These are phyloP conservation scores for Beauveria caledonica DNA, from an alignment of 2,329 filamentous ascomycete genomes.

Conservation along the genomic window DNA sequence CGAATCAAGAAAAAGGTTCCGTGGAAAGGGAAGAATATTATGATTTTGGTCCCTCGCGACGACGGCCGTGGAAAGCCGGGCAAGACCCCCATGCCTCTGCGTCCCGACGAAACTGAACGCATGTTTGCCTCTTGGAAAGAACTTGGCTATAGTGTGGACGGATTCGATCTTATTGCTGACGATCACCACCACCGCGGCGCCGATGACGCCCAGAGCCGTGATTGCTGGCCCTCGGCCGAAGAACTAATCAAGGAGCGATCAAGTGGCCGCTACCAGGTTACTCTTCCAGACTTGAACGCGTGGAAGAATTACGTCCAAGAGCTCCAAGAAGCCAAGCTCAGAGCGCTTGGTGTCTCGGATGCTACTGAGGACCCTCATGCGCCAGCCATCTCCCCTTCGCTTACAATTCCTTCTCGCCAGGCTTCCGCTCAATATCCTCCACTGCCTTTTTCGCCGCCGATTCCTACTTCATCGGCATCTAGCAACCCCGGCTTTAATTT, in stretches of 20 bases:
- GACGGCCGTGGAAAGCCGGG: conserved; percentile 55
- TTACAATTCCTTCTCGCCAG: conserved; percentile 55
- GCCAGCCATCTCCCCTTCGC: conserved; percentile 58
- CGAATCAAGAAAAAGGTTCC: conserved; percentile 61
- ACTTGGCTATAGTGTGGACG: conserved; percentile 59
- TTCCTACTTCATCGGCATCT: conserved; percentile 69
- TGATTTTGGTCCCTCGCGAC: conserved; percentile 61
- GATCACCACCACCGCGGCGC: conserved; percentile 28
- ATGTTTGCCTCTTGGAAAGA: conserved; percentile 61
- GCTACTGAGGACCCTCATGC: conserved; percentile 63
- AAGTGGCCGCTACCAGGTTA: conserved; percentile 48
- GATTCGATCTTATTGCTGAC: conserved; percentile 57
- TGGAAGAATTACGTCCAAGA: conserved; percentile 73
- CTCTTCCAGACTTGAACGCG: conserved; percentile 60
- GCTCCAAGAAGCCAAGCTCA: conserved; percentile 83
- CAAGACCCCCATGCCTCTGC: conserved; percentile 45
- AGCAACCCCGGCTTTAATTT: conserved; percentile 60
- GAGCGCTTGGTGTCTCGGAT: conserved; percentile 79
- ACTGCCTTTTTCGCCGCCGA: conserved; percentile 73
- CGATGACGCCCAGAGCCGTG: conserved; percentile 54
- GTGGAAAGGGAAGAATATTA: conserved; percentile 68
- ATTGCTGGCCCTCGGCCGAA: conserved; percentile 56
- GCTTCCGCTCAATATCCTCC: conserved; percentile 67
- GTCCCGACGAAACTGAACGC: conserved; percentile 44
- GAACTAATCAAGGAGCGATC: conserved; percentile 51